Percentiles rank a stretch among this genome's conserved stretches.
Evolutionary conservation across 2,329 filamentous ascomycete species (phyloP).

Genomic region (Fusarium udum): DNA sequence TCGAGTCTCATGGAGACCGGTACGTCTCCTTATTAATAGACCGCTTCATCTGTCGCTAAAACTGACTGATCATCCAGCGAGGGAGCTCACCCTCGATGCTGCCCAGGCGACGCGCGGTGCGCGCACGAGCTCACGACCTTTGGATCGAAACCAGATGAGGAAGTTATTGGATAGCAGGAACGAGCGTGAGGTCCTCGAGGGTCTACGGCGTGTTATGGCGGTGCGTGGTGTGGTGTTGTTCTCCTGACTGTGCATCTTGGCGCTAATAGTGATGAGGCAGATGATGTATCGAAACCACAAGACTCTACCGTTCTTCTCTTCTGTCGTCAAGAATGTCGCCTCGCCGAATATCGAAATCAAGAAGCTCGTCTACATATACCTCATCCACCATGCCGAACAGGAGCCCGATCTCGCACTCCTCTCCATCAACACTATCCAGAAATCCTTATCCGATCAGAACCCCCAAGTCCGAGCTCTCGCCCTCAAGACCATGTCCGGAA

Average conservation of each 20-base stretch:
- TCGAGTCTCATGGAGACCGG: constrained; percentile 94
- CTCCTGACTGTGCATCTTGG: neutral
- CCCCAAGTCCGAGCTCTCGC: constrained; percentile 92
- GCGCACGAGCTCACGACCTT: constrained; percentile 68
- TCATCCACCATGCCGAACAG: constrained; percentile 94
- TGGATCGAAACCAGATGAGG: constrained; percentile 87
- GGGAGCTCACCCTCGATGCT: constrained; percentile 96
- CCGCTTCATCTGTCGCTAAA: constrained; percentile 9
- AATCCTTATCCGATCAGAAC: constrained; percentile 91
- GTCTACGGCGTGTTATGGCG: constrained; percentile 85
- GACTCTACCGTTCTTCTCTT: constrained; percentile 94
- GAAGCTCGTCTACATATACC: constrained; percentile 98
- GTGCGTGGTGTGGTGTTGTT: constrained; percentile 63
- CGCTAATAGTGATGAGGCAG: constrained; percentile 55
- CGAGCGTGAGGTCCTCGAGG: constrained; percentile 92
- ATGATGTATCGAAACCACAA: constrained; percentile 95
- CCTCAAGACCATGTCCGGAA: constrained; percentile 95
- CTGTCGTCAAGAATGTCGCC: constrained; percentile 96
- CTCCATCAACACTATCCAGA: constrained; percentile 99
- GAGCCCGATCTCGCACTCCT: constrained; percentile 95
- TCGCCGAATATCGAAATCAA: constrained; percentile 95
- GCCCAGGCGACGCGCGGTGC: constrained; percentile 83
- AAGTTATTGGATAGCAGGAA: constrained; percentile 93
- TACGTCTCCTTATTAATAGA: constrained; percentile 54
- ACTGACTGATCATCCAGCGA: constrained; percentile 66